Percentiles rank a stretch among this genome's conserved stretches.
These are phyloP conservation scores for Delphinella strobiligena DNA, from an alignment of 2,329 filamentous ascomycete genomes.

Conservation along the genomic window DNA sequence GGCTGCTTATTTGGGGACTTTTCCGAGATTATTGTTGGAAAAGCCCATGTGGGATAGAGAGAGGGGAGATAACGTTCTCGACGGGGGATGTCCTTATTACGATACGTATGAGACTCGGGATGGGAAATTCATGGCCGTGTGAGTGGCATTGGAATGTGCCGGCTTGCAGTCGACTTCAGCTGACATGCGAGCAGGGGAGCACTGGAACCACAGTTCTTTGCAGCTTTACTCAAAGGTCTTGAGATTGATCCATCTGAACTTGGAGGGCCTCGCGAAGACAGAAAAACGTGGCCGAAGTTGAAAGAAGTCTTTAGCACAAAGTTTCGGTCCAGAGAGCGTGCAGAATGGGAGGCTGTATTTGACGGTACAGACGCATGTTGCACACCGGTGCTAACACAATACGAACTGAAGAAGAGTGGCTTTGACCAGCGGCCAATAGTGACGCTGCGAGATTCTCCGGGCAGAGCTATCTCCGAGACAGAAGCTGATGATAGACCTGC, in stretches of 20 bases:
- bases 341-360: constrained; percentile 76
- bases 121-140: constrained; percentile 65
- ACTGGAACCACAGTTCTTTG: constrained; percentile 78
- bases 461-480: constrained; percentile 45
- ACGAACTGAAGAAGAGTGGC: constrained; percentile 52
- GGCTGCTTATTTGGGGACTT: constrained; percentile 62
- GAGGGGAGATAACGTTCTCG: constrained; percentile 66
- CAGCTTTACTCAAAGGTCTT: constrained; percentile 53
- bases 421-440: constrained; percentile 63
- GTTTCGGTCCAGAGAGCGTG: constrained; percentile 59
- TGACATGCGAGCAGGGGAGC: constrained; percentile 43
- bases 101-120: constrained; percentile 79
- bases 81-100: constrained; percentile 80
- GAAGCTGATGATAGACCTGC: constrained; percentile 27
- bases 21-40: constrained; percentile 57
- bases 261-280: constrained; percentile 44
- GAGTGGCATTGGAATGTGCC: constrained; percentile 11
- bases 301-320: constrained; percentile 44
- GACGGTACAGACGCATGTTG: constrained; percentile 87
- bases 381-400: constrained; percentile 70
- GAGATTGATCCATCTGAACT: constrained; percentile 39
- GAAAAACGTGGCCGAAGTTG: constrained; percentile 55
- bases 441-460: constrained; percentile 57
- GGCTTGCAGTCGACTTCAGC: neutral
- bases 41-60: constrained; percentile 49